Base-by-base conservation (phyloP, 352 stramenopile species). In the Peronospora farinosa region DNA sequence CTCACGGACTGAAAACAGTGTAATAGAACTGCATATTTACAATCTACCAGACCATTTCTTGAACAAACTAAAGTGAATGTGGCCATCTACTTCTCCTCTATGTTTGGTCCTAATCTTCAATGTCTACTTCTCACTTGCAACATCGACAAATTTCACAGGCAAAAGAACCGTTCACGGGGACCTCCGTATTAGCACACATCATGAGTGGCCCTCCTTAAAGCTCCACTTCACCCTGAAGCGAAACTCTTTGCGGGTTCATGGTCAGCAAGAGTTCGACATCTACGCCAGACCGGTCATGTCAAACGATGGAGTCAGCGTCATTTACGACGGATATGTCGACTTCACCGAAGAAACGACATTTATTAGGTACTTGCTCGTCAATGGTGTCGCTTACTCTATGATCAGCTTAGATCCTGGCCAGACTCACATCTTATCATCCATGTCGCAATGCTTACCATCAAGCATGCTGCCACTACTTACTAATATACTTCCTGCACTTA, bases 201-300 rank as follows among this genome's bases (percentile, higher is more conserved):
- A 27, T 39, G 54, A 62, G 25, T 69, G 63, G 48, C 67, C 65
- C 11, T 72, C 65, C 1, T 47, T 82, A 37, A 61, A 58, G 35
- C 54, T 82, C 8, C 67, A 67, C 23, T 67, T 78, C 44, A 72
- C 30, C 0, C 32, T 75, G 4, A 78, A 78, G 45, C 63, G 71
- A 13, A 31, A 13, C 2, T 63, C 65, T 1, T 77, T 82, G 71
- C 47, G 50, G 7, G 25, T 78, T 1, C 47, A 65, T 25, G 68
- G 68, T 11, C 37, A 65, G 4, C 50, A 46, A 5, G 41, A 68
- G 37, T 72, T 77, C 28, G 37, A 72, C 19, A 52, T 76, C 1
- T 67, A 68, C 38, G 65, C 58, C 5, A 74, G 65, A 11, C 71
- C 63, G 0, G 45, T 73, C 38, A 57, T 69, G 40, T 63, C 56